Evolutionary conservation across 352 stramenopile species (phyloP).

Genomic region (Pythium brachiatum): DNA sequence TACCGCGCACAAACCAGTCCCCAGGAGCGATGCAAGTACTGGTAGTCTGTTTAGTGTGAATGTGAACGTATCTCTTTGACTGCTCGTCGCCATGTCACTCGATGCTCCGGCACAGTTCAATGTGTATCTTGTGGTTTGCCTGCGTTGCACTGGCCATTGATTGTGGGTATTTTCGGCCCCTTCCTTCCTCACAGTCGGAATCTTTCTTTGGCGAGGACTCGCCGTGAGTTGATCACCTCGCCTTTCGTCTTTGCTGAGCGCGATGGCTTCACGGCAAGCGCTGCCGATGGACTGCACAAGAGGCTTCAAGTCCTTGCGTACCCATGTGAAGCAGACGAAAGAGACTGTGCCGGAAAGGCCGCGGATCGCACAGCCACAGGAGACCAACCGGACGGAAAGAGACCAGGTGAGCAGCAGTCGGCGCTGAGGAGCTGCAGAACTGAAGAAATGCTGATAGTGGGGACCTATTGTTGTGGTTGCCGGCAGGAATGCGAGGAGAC

Average conservation of each 20-base stretch:
- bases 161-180: too few species aligned
- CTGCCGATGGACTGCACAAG: slow-evolving; percentile 24
- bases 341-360: slow-evolving; percentile 1
- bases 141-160: too few species aligned
- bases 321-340: slow-evolving; percentile 38
- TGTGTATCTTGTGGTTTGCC: too few species aligned
- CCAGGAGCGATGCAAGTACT: too few species aligned
- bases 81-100: too few species aligned
- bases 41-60: too few species aligned
- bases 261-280: not conserved
- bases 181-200: too few species aligned
- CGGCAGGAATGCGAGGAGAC: slow-evolving; percentile 8
- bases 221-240: not conserved
- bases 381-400: not conserved
- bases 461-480: not conserved
- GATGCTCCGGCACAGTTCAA: too few species aligned
- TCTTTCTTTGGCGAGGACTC: not conserved
- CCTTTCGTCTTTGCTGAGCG: not conserved
- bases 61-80: too few species aligned
- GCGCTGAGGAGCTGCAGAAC: not conserved
- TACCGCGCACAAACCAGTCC: not conserved
- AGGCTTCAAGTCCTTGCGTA: slow-evolving; percentile 41
- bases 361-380: not conserved
- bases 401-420: not conserved
- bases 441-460: not conserved